phyloP scores from a whole-genome alignment of 202 grass and related monocot species.

The Cymbopogon flexuosus region DNA sequence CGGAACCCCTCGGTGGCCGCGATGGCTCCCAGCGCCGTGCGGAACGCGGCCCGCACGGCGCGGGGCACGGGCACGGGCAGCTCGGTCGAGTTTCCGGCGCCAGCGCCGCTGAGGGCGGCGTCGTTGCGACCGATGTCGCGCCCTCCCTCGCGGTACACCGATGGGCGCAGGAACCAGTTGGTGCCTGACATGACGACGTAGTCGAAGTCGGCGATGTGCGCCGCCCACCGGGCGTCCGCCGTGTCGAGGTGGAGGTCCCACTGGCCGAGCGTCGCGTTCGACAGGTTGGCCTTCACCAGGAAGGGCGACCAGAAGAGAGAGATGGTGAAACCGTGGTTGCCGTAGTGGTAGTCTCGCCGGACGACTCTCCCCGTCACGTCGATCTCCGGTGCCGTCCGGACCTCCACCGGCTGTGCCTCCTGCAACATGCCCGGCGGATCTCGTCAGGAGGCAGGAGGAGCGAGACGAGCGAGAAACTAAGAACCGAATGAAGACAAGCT shows the following conservation, averaged over 20 bases:
- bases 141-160: conserved; percentile 50
- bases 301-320: conserved; percentile 72
- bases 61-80: conserved; percentile 12
- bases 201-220: conserved; percentile 51
- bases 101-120: not conserved
- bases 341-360: conserved; percentile 43
- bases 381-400: conserved; percentile 18
- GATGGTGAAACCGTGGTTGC: conserved; percentile 41
- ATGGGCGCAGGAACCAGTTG: conserved; percentile 64
- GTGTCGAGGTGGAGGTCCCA: conserved; percentile 65
- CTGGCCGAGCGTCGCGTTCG: conserved; percentile 44
- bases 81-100: conserved; percentile 33
- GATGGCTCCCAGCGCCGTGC: conserved; percentile 30
- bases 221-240: conserved; percentile 49
- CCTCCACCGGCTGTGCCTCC: conserved; percentile 38
- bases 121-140: conserved; percentile 50
- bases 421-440: not conserved
- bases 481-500: not conserved
- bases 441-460: not conserved
- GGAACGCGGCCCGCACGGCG: conserved; percentile 44
- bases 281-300: conserved; percentile 43
- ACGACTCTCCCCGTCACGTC: conserved; percentile 41
- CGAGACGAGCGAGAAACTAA: not conserved
- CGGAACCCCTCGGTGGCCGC: not conserved
- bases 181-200: conserved; percentile 47